Evolutionary conservation across 345 rosid species (phyloP), one percentile per base, ranked within the genome.

Genomic region (Citrus maxima): DNA sequence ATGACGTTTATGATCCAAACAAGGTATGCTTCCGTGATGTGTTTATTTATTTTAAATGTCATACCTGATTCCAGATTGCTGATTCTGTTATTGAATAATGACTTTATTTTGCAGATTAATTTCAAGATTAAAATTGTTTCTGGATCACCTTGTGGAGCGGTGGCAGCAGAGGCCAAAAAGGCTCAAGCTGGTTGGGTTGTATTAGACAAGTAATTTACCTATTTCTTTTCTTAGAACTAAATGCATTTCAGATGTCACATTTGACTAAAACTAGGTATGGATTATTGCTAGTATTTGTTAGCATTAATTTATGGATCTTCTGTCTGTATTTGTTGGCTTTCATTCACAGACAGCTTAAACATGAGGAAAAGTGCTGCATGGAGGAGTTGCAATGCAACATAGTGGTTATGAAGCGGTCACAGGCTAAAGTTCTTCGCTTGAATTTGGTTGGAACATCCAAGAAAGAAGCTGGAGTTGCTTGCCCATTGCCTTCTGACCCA

Each of bases 341-440:
- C 28, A 63, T 76, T 70, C 49, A 27, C 83, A 97, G 98, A 79
- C 97, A 97, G 77, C 91, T 97, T 65, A 97, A 88, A 81, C 83
- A 87, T 0, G 99, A 97, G 83, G 99, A 90, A 85, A 94, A 90
- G 81, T 72, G 88, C 72, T 93, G 98, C 90, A 92, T 92, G 88
- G 99, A 97, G 79, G 98, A 94, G 83, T 83, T 97, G 81, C 98
- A 97, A 65, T 97, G 99, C 82, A 97, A 97, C 90, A 94, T 97
- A 81, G 98, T 93, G 82, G 94, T 89, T 49, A 94, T 94, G 93
- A 97, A 93, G 86, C 95, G 91, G 60, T 91, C 98, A 72, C 97
- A 91, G 77, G 90, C 98, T 0, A 94, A 97, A 87, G 93, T 97
- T 81, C 89, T 97, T 38, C 98, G 99, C 69, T 87, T 97, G 88